These are phyloP conservation scores for Davidsoniella neocaledoniae DNA, from an alignment of 2,329 filamentous ascomycete species.

Conservation along the genomic window DNA sequence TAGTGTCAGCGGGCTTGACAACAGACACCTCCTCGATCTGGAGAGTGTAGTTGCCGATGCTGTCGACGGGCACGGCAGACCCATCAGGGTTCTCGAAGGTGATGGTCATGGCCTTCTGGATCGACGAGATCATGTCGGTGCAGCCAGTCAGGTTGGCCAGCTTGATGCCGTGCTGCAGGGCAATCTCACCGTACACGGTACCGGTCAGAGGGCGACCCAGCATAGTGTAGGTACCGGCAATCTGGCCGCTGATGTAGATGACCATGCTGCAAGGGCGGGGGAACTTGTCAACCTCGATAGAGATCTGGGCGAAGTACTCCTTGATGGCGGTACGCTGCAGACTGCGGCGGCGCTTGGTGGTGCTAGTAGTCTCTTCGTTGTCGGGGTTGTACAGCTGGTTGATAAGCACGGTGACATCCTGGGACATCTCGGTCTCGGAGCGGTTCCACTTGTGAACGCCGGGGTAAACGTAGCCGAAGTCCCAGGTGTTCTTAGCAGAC, in stretches of 20 bases:
- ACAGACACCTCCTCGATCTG: slow-evolving; percentile 11
- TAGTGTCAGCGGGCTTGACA: slow-evolving; percentile 8
- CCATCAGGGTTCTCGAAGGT: slow-evolving; percentile 14
- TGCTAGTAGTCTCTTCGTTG: neutral
- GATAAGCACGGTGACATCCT: slow-evolving; percentile 19
- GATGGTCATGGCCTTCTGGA: slow-evolving; percentile 17
- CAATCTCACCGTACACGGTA: slow-evolving; percentile 20
- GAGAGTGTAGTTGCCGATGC: slow-evolving; percentile 8
- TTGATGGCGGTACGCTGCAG: slow-evolving; percentile 4
- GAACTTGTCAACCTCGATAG: slow-evolving; percentile 21
- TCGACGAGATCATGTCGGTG: slow-evolving; percentile 1
- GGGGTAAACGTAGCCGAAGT: slow-evolving; percentile 25
- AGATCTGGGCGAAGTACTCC: slow-evolving; percentile 21
- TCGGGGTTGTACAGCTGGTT: slow-evolving; percentile 20
- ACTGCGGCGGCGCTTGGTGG: neutral
- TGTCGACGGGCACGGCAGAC: slow-evolving; percentile 6
- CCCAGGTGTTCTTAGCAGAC: slow-evolving; percentile 19
- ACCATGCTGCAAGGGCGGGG: slow-evolving; percentile 22
- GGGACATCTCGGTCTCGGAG: slow-evolving; percentile 18
- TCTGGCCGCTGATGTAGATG: slow-evolving; percentile 20
- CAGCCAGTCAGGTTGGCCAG: slow-evolving; percentile 29
- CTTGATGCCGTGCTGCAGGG: slow-evolving; percentile 48
- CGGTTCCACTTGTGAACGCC: slow-evolving; percentile 23
- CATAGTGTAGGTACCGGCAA: slow-evolving; percentile 21
- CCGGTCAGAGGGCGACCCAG: slow-evolving; percentile 22